A percentile compares a stretch with the other conserved stretches of the same genome.
These are phyloP conservation scores for Talaromyces sp. DNA, from an alignment of 2,329 filamentous ascomycete genomes.

Conservation along the genomic window DNA sequence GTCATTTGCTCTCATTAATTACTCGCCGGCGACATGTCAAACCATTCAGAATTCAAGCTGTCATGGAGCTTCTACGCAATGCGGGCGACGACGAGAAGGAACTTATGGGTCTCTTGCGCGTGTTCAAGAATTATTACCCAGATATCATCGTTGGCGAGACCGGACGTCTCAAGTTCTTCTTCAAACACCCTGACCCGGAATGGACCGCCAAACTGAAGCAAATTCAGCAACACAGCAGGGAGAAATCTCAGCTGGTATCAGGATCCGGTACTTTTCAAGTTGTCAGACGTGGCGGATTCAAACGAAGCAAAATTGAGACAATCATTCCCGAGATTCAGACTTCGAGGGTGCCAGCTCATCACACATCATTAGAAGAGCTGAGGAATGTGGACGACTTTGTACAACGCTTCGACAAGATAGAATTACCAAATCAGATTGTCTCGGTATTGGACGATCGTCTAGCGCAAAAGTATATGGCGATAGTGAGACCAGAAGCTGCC, in stretches of 20 bases:
- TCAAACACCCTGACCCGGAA: slow-evolving; percentile 64
- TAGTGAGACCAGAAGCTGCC: slow-evolving; percentile 55
- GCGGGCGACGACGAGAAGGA: slow-evolving; percentile 63
- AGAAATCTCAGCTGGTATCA: slow-evolving; percentile 34
- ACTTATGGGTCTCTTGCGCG: slow-evolving; percentile 65
- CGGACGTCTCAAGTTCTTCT: slow-evolving; percentile 36
- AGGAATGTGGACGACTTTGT: slow-evolving; percentile 66
- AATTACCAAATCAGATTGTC: slow-evolving; percentile 74
- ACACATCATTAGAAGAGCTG: slow-evolving; percentile 64
- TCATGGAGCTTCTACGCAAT: slow-evolving; percentile 49
- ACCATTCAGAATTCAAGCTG: slow-evolving; percentile 72
- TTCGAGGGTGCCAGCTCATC: slow-evolving; percentile 60
- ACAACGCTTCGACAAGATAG: slow-evolving; percentile 67
- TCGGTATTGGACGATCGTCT: slow-evolving; percentile 70
- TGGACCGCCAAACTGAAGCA: slow-evolving; percentile 65
- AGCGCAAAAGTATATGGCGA: slow-evolving; percentile 66
- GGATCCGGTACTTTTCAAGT: slow-evolving; percentile 59
- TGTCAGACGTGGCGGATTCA: slow-evolving; percentile 47
- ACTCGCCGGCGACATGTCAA: slow-evolving; percentile 78
- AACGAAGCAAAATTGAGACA: slow-evolving; percentile 44
- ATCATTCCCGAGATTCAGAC: slow-evolving; percentile 67
- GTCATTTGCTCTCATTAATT: slow-evolving; percentile 71
- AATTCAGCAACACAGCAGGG: slow-evolving; percentile 56
- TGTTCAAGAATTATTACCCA: slow-evolving; percentile 89
- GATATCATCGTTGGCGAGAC: slow-evolving; percentile 75